These are phyloP conservation scores for Aspergillus thermomutatus DNA, from an alignment of 2,329 filamentous ascomycete genomes.

Conservation along the genomic window DNA sequence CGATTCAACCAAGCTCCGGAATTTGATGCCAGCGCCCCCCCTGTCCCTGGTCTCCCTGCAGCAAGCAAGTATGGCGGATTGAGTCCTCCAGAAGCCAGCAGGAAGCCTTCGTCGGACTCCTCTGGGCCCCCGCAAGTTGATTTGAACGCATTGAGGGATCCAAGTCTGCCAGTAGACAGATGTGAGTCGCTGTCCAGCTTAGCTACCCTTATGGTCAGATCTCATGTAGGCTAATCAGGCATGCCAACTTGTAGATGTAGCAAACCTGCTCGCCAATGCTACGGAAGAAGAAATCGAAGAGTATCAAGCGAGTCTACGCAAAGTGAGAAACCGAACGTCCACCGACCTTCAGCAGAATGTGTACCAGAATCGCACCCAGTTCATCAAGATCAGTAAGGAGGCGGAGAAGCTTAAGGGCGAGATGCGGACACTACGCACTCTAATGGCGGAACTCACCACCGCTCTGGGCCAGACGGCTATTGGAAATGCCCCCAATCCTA, in stretches of 20 bases:
- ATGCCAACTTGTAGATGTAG: slow-evolving; percentile 34
- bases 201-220: background rate
- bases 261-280: slow-evolving; percentile 73
- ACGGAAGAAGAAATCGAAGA: slow-evolving; percentile 82
- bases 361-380: slow-evolving; percentile 94
- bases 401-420: slow-evolving; percentile 96
- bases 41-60: slow-evolving; percentile 65
- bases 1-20: slow-evolving; percentile 76
- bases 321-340: slow-evolving; percentile 73
- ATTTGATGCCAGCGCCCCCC: slow-evolving; percentile 64
- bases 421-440: slow-evolving; percentile 83
- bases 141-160: slow-evolving; percentile 72
- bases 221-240: slow-evolving; percentile 16
- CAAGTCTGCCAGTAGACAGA: slow-evolving; percentile 73
- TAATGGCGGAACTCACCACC: slow-evolving; percentile 88
- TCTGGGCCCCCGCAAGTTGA: slow-evolving; percentile 67
- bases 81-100: slow-evolving; percentile 41
- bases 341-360: slow-evolving; percentile 90
- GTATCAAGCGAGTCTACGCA: slow-evolving; percentile 72
- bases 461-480: slow-evolving; percentile 52
- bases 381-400: slow-evolving; percentile 99
- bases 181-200: slow-evolving; percentile 50
- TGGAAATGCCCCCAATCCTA: slow-evolving; percentile 53
- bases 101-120: slow-evolving; percentile 52
- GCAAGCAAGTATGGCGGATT: slow-evolving; percentile 58